Percentiles rank a stretch among this genome's conserved stretches.
Conservation (phyloP, 1,284 basidiomycete species). For the Cystobasidium sp. region DNA sequence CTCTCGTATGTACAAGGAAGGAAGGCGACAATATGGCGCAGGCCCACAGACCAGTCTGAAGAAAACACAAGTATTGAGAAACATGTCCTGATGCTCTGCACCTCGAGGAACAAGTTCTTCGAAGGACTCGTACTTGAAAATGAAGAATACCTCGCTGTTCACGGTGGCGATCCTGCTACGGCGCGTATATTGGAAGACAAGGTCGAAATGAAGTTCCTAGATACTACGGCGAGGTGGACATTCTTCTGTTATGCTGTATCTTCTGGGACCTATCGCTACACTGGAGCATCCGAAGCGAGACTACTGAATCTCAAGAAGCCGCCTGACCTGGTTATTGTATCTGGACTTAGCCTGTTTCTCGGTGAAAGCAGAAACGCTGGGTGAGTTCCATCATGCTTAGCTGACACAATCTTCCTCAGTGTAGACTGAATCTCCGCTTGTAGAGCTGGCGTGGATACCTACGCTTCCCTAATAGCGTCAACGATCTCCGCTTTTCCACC, state of each 20-base stretch:
- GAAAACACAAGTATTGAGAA: background rate
- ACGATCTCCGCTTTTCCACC: slow-evolving; percentile 28
- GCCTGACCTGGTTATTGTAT: slow-evolving; percentile 41
- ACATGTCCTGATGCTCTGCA: slow-evolving; percentile 26
- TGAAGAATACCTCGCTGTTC: slow-evolving; percentile 32
- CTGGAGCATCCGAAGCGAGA: background rate
- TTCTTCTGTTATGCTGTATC: slow-evolving; percentile 38
- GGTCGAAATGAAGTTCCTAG: slow-evolving; percentile 31
- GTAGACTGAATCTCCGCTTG: background rate
- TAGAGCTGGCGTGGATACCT: slow-evolving; percentile 37
- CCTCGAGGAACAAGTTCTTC: slow-evolving; percentile 18
- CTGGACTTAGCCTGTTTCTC: slow-evolving; percentile 19
- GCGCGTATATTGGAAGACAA: slow-evolving; percentile 27
- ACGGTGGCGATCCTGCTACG: slow-evolving; percentile 36
- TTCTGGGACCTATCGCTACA: background rate
- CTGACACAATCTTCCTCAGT: background rate
- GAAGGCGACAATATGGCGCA: background rate
- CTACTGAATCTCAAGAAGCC: slow-evolving; percentile 17
- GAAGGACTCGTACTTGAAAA: slow-evolving; percentile 34
- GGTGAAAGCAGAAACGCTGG: slow-evolving; percentile 31
- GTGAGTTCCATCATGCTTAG: background rate
- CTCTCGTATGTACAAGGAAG: slow-evolving; percentile 21
- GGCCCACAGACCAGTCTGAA: background rate
- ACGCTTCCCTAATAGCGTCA: slow-evolving; percentile 23
- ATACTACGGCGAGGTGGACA: slow-evolving; percentile 24